Evolutionary conservation across 2,329 filamentous ascomycete species (phyloP), one percentile per base, ranked within the genome.

Genomic region (Boeremia exigua): DNA sequence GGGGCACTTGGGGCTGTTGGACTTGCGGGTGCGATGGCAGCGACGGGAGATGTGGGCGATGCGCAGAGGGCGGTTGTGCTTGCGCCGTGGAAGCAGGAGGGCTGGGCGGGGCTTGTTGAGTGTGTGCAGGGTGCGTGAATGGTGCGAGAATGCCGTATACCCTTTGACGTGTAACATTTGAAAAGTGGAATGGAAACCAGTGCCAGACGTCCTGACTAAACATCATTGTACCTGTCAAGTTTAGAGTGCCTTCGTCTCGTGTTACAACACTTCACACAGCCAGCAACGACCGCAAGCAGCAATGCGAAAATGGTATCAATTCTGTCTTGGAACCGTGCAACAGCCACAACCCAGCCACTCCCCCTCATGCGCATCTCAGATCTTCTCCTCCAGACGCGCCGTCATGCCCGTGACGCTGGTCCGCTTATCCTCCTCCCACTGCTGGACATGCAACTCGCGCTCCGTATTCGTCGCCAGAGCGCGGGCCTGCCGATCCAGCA

Each of bases 21-120:
- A 56, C 75, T 98, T 50, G 86, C 90, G 2, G 79, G 80, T 60
- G 89, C 91, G 5, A 92, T 90, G 79, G 85, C 89, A 1, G 88
- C 89, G 0, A 92, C 89, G 0, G 88, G 89, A 1, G 85, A 80
- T 55, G 81, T 86, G 3, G 84, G 83, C 3, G 90, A 96, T 81
- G 88, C 90, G 19, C 89, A 96, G 75, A 85, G 84, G 61, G 88
- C 89, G 6, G 84, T 92, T 40, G 84, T 95, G 75, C 75, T 96
- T 63, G 91, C 93, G 33, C 95, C 95, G 6, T 98, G 94, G 93
- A 80, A 78, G 54, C 74, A 62, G 38, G 78, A 78, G 19, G 88
- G 87, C 0, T 95, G 91, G 91, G 78, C 79, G 53, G 82, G 81
- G 2, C 69, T 91, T 65, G 76, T 32, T 10, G 69, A 73, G 45